Conservation (phyloP, 805 yeast species). For the Diddensiella caesifluorescens region DNA sequence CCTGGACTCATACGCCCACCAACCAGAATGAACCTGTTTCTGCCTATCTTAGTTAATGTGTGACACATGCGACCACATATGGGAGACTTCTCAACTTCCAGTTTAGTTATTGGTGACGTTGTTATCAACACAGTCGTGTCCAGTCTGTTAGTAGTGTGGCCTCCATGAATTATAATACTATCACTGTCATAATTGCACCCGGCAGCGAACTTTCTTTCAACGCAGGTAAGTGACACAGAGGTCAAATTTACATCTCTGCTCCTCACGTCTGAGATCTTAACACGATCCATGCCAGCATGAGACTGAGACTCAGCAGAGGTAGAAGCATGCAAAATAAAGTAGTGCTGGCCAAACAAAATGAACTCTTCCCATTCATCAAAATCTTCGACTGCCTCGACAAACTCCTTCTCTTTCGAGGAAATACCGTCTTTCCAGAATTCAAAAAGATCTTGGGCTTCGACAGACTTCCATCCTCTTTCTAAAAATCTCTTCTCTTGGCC, state of each 20-base stretch:
- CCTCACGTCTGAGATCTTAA: neutral
- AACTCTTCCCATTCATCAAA: constrained; percentile 88
- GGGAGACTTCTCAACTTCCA: neutral
- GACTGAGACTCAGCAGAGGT: neutral
- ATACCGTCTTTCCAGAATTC: constrained; percentile 53
- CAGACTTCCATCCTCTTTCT: constrained; percentile 39
- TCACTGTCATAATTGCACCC: constrained; percentile 20
- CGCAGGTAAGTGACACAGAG: neutral
- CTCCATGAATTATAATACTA: constrained; percentile 33
- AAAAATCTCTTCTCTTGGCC: constrained; percentile 50
- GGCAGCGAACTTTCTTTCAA: constrained; percentile 42
- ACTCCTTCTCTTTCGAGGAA: constrained; percentile 34
- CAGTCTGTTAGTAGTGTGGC: constrained; percentile 27
- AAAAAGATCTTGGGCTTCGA: constrained; percentile 43
- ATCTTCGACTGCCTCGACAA: constrained; percentile 50
- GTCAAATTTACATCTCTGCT: constrained; percentile 10
- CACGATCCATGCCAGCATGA: neutral
- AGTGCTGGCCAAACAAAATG: constrained; percentile 68
- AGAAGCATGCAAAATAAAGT: constrained; percentile 61
- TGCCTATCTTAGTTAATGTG: constrained; percentile 37
- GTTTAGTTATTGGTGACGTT: neutral
- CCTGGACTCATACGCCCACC: constrained; percentile 72
- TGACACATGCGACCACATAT: constrained; percentile 53
- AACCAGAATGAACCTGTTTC: constrained; percentile 36
- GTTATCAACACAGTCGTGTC: constrained; percentile 11